These are phyloP conservation scores for Candida jianshihensis DNA, from an alignment of 805 yeast species.

Conservation along the genomic window DNA sequence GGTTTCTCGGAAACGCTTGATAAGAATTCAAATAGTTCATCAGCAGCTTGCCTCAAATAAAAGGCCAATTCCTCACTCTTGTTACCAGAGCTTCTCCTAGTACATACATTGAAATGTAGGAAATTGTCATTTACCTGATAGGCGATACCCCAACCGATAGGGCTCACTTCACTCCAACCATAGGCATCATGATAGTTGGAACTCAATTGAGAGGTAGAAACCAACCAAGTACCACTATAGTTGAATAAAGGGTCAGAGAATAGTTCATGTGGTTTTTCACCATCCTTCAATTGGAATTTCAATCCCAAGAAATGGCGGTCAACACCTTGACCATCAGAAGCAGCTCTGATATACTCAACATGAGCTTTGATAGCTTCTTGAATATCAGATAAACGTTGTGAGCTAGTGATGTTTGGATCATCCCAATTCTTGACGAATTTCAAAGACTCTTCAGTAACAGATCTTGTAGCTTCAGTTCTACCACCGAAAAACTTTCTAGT, in stretches of 20 bases:
- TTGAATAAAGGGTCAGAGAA: slow-evolving; percentile 69
- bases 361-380: slow-evolving; percentile 71
- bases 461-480: slow-evolving; percentile 89
- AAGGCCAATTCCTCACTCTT: slow-evolving; percentile 53
- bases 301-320: slow-evolving; percentile 93
- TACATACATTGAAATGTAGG: slow-evolving; percentile 79
- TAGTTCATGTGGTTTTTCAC: slow-evolving; percentile 54
- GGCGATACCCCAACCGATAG: slow-evolving; percentile 89
- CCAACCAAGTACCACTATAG: slow-evolving; percentile 78
- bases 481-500: slow-evolving; percentile 86
- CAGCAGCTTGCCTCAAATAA: slow-evolving; percentile 71
- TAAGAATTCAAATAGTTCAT: slow-evolving; percentile 69
- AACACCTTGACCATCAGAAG: slow-evolving; percentile 81
- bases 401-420: slow-evolving; percentile 35
- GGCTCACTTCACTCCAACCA: slow-evolving; percentile 95
- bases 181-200: slow-evolving; percentile 82
- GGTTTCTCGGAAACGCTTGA: slow-evolving; percentile 11
- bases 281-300: slow-evolving; percentile 57
- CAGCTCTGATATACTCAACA: slow-evolving; percentile 62
- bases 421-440: slow-evolving; percentile 72
- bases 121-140: slow-evolving; percentile 85
- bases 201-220: slow-evolving; percentile 85
- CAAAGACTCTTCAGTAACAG: slow-evolving; percentile 67
- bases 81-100: slow-evolving; percentile 54
- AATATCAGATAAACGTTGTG: slow-evolving; percentile 59